Evolutionary conservation across 768 basidiomycete genomes (phyloP), one percentile per base, ranked within the genome.

Genomic region (Candolleomyces aberdarensis): DNA sequence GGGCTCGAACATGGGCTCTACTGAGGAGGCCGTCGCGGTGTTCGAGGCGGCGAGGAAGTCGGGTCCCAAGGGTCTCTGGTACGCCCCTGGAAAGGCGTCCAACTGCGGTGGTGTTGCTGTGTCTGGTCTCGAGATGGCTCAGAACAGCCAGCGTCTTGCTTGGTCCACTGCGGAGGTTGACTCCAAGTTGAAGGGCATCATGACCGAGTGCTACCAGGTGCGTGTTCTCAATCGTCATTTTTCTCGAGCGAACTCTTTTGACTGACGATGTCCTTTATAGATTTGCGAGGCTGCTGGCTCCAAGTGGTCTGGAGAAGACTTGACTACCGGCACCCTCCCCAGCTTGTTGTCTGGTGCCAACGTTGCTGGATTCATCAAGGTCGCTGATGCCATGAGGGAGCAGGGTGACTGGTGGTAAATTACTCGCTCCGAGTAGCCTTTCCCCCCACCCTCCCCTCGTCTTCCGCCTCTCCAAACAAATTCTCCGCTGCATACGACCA

Each of bases 1-100:
- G 71, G 89, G 89, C 32, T 87, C 85, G 64, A 89, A 88, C 78
- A 89, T 89, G 87, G 88, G 88, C 50, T 88, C 83, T 74, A 89
- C 88, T 4, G 76, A 82, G 66, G 87, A 87, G 67, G 89, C 88
- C 56, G 84, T 91, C 69, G 82, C 85, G 58, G 78, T 89, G 62
- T 90, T 89, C 71, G 89, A 91, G 76, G 72, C 74, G 5, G 80
- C 83, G 36, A 83, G 89, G 58, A 79, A 77, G 66, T 67, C 78
- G 31, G 80, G 81, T 53, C 72, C 74, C 29, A 71, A 72, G 52
- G 78, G 81, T 60, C 76, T 83, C 56, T 90, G 86, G 86, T 90
- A 89, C 74, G 87, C 86, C 13, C 88, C 89, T 58, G 88, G 88
- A 62, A 91, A 82, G 75, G 80, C 81, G 6, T 79, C 80, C 71